These are phyloP conservation scores for Stagonosporopsis vannaccii DNA, from an alignment of 2,329 filamentous ascomycete species.

Conservation along the genomic window DNA sequence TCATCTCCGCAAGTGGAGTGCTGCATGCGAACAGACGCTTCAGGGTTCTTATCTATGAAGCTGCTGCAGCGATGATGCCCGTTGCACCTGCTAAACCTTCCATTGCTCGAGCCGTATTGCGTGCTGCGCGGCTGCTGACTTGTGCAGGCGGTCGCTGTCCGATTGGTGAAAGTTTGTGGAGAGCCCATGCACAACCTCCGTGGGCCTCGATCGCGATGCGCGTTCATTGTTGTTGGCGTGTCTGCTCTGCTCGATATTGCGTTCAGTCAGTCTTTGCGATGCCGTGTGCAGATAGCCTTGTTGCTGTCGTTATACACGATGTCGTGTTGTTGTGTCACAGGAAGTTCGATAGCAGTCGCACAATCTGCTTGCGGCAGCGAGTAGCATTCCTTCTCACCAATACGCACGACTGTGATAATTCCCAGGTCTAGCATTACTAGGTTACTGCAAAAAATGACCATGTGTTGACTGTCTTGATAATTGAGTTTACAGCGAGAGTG, in stretches of 20 bases:
- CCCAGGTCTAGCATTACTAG: no score
- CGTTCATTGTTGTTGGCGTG: background rate
- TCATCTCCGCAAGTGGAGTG: constrained; percentile 19
- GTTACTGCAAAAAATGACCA: no score
- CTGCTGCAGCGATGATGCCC: constrained; percentile 19
- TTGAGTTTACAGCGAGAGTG: background rate
- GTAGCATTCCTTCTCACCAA: background rate
- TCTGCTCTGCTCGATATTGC: background rate
- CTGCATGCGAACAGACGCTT: constrained; percentile 6
- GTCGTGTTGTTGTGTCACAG: background rate
- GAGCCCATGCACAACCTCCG: background rate
- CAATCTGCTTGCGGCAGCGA: background rate
- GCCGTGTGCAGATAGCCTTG: background rate
- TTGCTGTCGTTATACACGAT: background rate
- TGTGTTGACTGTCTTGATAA: background rate
- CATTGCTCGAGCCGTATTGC: constrained; percentile 11
- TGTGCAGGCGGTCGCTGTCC: constrained; percentile 2
- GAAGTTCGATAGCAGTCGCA: background rate
- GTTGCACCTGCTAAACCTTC: constrained; percentile 8
- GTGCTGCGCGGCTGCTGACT: constrained; percentile 10
- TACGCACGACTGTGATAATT: background rate
- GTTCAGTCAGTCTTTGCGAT: background rate
- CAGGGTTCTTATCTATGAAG: constrained; percentile 1
- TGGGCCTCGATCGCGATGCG: background rate
- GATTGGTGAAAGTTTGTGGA: constrained; percentile 9